Conservation (phyloP, 2,329 filamentous ascomycete species). For the Aspergillus pseudoviridinutans region DNA sequence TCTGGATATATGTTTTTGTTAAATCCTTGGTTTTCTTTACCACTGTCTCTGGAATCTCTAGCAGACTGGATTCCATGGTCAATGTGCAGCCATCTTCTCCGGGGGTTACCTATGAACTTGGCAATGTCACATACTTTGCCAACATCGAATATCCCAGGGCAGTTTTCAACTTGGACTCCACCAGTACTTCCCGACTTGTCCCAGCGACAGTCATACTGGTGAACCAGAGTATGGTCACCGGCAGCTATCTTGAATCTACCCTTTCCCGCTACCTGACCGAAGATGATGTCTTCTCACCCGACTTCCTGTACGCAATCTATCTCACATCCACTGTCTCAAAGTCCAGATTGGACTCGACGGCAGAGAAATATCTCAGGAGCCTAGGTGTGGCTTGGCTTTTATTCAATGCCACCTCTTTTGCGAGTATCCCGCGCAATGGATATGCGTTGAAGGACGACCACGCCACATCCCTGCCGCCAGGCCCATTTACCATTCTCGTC, state of each 20-base stretch:
- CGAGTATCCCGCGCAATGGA: background rate
- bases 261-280: constrained; percentile 2
- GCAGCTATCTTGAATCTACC: background rate
- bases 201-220: constrained; percentile 4
- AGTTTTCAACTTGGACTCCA: background rate
- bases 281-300: constrained; percentile 10
- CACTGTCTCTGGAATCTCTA: background rate
- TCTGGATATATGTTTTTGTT: background rate
- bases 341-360: background rate
- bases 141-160: constrained; percentile 1
- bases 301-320: constrained; percentile 10
- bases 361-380: background rate
- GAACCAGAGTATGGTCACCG: constrained; percentile 6
- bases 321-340: background rate
- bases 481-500: constrained; percentile 9
- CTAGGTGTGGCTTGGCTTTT: background rate
- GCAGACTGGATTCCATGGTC: background rate
- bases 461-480: background rate
- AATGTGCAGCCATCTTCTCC: background rate
- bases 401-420: background rate
- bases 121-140: constrained; percentile 4
- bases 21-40: background rate
- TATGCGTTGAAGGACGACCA: background rate
- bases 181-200: background rate
- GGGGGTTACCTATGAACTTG: constrained; percentile 2